Evolutionary conservation across 768 basidiomycete genomes (phyloP).

Genomic region (Tulasnella sp.): DNA sequence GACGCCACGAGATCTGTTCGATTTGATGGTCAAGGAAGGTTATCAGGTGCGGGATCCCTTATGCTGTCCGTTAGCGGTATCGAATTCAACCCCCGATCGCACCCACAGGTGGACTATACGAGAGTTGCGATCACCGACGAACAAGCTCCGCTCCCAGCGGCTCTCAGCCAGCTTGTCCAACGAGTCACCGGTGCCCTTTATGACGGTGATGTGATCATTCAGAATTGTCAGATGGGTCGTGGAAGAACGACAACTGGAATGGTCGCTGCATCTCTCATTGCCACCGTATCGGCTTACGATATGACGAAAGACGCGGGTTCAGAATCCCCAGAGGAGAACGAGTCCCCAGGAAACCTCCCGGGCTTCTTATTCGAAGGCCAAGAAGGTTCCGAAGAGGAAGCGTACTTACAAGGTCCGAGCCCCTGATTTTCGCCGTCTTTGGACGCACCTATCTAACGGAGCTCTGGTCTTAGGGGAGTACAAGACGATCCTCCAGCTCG

Average conservation of each 20-base stretch:
- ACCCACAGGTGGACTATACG: constrained; percentile 64
- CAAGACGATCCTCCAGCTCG: constrained; percentile 91
- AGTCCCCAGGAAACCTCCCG: background rate
- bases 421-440: background rate
- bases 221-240: constrained; percentile 92
- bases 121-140: constrained; percentile 96
- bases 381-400: constrained; percentile 81
- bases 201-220: constrained; percentile 66
- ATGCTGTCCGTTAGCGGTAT: constrained; percentile 13
- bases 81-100: background rate
- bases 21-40: constrained; percentile 65
- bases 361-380: constrained; percentile 46
- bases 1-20: constrained; percentile 77
- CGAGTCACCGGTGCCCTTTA: constrained; percentile 49
- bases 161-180: constrained; percentile 68
- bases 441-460: background rate
- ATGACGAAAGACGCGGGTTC: constrained; percentile 19
- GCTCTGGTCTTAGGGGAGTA: constrained; percentile 66
- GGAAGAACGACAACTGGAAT: constrained; percentile 88
- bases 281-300: constrained; percentile 45
- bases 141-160: constrained; percentile 87
- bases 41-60: constrained; percentile 48
- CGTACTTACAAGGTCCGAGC: constrained; percentile 68
- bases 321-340: constrained; percentile 11
- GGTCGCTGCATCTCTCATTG: constrained; percentile 81